Conservation (phyloP, 2,329 filamentous ascomycete genomes). For the Fusarium citri region DNA sequence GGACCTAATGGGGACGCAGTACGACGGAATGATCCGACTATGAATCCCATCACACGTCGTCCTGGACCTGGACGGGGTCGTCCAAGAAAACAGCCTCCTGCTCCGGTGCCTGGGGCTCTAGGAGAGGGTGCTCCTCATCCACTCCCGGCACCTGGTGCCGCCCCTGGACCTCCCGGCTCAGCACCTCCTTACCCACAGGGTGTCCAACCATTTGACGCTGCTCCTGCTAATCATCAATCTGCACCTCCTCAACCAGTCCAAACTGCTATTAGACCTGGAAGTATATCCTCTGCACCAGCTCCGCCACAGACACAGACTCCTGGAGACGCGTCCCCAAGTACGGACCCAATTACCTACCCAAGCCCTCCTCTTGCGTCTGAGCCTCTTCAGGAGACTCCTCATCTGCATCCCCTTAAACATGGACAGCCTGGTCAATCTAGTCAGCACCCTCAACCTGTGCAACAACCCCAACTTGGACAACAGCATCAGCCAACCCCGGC, state of each 20-base stretch:
- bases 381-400: constrained; percentile 31
- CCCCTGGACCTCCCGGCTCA: constrained; percentile 11
- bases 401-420: constrained; percentile 39
- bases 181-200: constrained; percentile 13
- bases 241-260: constrained; percentile 1
- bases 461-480: constrained; percentile 22
- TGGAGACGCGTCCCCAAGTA: neutral
- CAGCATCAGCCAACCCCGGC: neutral
- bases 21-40: constrained; percentile 61
- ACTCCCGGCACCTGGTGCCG: constrained; percentile 9
- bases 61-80: constrained; percentile 69
- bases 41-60: constrained; percentile 70
- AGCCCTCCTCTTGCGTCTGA: constrained; percentile 36
- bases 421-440: constrained; percentile 14
- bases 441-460: constrained; percentile 6
- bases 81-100: constrained; percentile 59
- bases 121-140: constrained; percentile 24
- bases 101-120: constrained; percentile 16
- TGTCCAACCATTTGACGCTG: constrained; percentile 6
- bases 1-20: constrained; percentile 51
- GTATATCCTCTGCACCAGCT: constrained; percentile 1
- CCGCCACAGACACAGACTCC: constrained; percentile 2
- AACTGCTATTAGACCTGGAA: neutral
- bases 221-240: constrained; percentile 5
- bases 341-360: constrained; percentile 31